These are phyloP conservation scores for Marsdenia floribunda DNA, from an alignment of 257 asterid species.

Conservation along the genomic window DNA sequence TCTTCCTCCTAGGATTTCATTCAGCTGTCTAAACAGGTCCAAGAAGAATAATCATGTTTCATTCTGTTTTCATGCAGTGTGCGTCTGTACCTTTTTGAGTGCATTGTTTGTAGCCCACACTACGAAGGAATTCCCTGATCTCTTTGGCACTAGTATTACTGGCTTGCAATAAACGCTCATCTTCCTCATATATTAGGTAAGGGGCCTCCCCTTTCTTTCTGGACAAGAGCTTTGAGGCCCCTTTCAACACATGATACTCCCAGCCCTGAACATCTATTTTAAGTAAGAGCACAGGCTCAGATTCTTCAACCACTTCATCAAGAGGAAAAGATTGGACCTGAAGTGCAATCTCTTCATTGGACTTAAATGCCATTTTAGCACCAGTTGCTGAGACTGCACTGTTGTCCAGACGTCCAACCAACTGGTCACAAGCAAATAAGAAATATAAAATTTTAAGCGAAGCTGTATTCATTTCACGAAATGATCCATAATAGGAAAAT, in stretches of 20 bases:
- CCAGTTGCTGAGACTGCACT: constrained; percentile 94
- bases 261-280: constrained; percentile 99
- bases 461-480: not conserved
- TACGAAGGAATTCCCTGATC: constrained; percentile 65
- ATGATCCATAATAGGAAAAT: not conserved
- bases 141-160: constrained; percentile 85
- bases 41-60: constrained; percentile 18
- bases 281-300: constrained; percentile 61
- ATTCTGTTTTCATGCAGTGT: constrained; percentile 80
- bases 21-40: constrained; percentile 9
- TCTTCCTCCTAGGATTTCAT: not conserved
- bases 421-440: constrained; percentile 32
- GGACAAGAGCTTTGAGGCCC: constrained; percentile 73
- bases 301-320: constrained; percentile 60
- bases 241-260: constrained; percentile 95
- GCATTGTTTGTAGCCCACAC: constrained; percentile 72
- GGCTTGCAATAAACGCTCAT: constrained; percentile 81
- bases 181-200: constrained; percentile 92
- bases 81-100: constrained; percentile 82
- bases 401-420: constrained; percentile 95
- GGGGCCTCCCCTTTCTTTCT: constrained; percentile 89
- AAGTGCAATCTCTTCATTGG: constrained; percentile 84
- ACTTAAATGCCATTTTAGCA: constrained; percentile 91
- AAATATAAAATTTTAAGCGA: not conserved
- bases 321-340: constrained; percentile 77